These are phyloP conservation scores for Oleoguttula mirabilis DNA, from an alignment of 495 filamentous ascomycete genomes.

Conservation along the genomic window DNA sequence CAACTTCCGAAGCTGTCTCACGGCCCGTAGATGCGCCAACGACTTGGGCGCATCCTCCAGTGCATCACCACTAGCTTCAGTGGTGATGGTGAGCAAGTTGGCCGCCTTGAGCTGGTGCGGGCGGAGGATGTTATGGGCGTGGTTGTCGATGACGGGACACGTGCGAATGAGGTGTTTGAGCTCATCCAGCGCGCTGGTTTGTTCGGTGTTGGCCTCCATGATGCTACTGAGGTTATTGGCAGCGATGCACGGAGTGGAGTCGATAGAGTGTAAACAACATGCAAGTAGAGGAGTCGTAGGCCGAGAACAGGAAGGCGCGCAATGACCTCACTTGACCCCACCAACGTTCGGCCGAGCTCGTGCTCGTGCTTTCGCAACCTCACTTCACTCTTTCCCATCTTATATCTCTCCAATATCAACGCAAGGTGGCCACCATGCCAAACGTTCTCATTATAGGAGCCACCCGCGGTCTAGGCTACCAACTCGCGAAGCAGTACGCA, in stretches of 20 bases:
- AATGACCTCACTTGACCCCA: too few relatives aligned
- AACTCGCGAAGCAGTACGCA: constrained; percentile 48
- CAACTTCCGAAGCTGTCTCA: constrained; percentile 52
- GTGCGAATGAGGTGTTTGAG: constrained; percentile 43
- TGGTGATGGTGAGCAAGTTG: constrained; percentile 48
- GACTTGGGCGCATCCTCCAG: constrained; percentile 46
- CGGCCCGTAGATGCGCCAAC: constrained; percentile 58
- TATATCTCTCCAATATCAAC: too few relatives aligned
- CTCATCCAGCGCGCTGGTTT: constrained; percentile 15
- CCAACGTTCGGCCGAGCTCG: too few relatives aligned
- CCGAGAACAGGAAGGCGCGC: too few relatives aligned
- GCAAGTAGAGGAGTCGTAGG: too few relatives aligned
- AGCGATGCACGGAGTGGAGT: too few relatives aligned
- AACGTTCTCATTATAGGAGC: constrained; percentile 53
- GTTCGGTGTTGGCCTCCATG: neutral
- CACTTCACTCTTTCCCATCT: too few relatives aligned
- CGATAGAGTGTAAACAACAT: too few relatives aligned
- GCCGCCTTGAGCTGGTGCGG: constrained; percentile 31
- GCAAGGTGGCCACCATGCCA: too few relatives aligned
- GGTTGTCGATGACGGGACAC: constrained; percentile 77
- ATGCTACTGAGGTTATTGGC: too few relatives aligned
- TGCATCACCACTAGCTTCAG: constrained; percentile 61
- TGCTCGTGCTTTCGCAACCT: too few relatives aligned
- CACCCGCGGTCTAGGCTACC: constrained; percentile 53
- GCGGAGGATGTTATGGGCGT: constrained; percentile 67